These are phyloP conservation scores for Corylus avellana DNA, from an alignment of 306 rosid genomes.

Conservation along the genomic window DNA sequence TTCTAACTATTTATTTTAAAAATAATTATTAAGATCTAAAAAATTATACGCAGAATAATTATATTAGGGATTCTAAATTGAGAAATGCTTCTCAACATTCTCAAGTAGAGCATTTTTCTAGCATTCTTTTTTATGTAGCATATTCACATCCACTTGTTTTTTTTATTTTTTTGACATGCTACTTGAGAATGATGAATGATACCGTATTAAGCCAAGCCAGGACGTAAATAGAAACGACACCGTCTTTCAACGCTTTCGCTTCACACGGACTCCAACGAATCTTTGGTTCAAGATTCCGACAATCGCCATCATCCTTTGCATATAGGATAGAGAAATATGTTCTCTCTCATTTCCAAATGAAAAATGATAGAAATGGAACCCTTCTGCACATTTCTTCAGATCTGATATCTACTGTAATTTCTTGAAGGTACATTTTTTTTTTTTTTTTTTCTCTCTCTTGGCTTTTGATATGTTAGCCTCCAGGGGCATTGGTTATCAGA, in stretches of 20 bases:
- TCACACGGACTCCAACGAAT: not conserved
- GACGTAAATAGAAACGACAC: not conserved
- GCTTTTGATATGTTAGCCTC: not conserved
- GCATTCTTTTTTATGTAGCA: no score
- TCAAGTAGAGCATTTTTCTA: no score
- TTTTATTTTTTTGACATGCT: no score
- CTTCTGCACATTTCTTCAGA: not conserved
- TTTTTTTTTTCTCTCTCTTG: not conserved
- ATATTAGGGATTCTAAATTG: no score
- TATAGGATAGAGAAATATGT: not conserved
- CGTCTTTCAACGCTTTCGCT: not conserved
- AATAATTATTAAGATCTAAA: no score
- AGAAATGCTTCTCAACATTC: no score
- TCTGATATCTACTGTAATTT: conserved; percentile 13
- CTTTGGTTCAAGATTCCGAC: not conserved
- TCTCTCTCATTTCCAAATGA: not conserved
- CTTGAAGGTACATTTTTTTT: conserved; percentile 15
- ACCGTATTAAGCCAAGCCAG: no score
- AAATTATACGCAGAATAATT: no score
- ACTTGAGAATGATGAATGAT: no score
- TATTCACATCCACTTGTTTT: no score
- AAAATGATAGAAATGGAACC: not conserved
- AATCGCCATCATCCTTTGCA: not conserved
- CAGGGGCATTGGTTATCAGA: not conserved
- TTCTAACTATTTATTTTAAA: no score